These are phyloP conservation scores for Exobasidium rhododendri DNA, from an alignment of 1,284 basidiomycete genomes.

Conservation along the genomic window DNA sequence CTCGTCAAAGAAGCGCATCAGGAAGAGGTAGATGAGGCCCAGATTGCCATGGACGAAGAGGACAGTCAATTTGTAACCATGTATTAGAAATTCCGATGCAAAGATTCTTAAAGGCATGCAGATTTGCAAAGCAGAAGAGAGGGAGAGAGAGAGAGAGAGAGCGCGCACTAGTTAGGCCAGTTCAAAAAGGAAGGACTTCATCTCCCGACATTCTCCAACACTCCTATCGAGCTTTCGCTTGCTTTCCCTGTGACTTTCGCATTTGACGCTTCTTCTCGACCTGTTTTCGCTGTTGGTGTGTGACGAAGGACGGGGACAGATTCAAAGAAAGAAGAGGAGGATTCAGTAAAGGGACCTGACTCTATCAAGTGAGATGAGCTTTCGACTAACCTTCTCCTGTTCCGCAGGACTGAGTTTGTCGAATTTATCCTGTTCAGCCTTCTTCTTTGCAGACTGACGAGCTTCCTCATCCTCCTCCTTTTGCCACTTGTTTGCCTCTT, in stretches of 20 bases:
- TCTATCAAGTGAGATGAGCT: not conserved
- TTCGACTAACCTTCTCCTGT: slow-evolving; percentile 37
- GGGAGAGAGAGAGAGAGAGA: no score
- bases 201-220: no score
- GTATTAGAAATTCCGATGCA: not conserved
- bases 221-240: slow-evolving; percentile 9
- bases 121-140: not conserved
- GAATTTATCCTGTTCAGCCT: slow-evolving; percentile 46
- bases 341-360: not conserved
- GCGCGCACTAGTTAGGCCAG: no score
- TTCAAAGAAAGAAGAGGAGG: no score
- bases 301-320: not conserved
- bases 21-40: not conserved
- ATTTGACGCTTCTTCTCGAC: slow-evolving; percentile 45
- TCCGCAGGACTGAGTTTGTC: slow-evolving; percentile 47
- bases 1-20: not conserved
- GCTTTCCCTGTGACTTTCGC: slow-evolving; percentile 37
- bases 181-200: not conserved
- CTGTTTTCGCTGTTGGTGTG: slow-evolving; percentile 23
- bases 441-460: slow-evolving; percentile 37
- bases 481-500: slow-evolving; percentile 31
- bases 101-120: no score
- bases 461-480: slow-evolving; percentile 40
- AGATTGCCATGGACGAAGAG: not conserved
- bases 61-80: not conserved